These are phyloP conservation scores for Cylindrotheca closterium DNA, from an alignment of 108 stramenopile species.

Conservation along the genomic window DNA sequence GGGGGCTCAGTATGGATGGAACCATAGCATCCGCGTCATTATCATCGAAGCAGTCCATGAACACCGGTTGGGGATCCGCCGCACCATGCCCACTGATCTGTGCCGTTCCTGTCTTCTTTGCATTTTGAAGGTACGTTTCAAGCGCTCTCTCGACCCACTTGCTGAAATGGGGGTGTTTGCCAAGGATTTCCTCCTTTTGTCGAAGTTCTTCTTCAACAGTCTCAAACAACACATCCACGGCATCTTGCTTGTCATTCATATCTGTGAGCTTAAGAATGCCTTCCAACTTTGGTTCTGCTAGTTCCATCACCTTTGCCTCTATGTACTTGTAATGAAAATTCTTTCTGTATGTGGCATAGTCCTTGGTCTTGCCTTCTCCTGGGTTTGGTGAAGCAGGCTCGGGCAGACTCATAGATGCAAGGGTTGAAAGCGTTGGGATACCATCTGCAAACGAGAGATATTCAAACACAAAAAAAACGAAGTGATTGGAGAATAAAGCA, in stretches of 20 bases:
- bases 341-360: constrained; percentile 48
- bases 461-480: neutral
- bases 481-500: neutral
- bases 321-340: constrained; percentile 31
- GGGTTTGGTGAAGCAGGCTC: constrained; percentile 39
- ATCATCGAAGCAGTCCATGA: constrained; percentile 63
- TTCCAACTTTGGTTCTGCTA: constrained; percentile 41
- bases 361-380: constrained; percentile 46
- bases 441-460: constrained; percentile 26
- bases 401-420: constrained; percentile 54
- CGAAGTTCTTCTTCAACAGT: constrained; percentile 49
- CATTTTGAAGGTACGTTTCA: constrained; percentile 57
- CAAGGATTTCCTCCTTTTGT: constrained; percentile 50
- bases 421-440: constrained; percentile 58
- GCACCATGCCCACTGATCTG: constrained; percentile 25
- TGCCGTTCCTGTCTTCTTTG: constrained; percentile 10
- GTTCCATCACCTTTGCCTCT: constrained; percentile 27
- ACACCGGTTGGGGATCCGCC: constrained; percentile 44
- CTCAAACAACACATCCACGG: constrained; percentile 79
- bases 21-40: constrained; percentile 48
- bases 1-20: constrained; percentile 62
- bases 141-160: constrained; percentile 60
- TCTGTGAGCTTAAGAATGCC: constrained; percentile 32
- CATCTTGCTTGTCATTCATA: constrained; percentile 66
- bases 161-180: constrained; percentile 58